phyloP scores from a whole-genome alignment of 2,329 filamentous ascomycete genomes.

The Davidsoniella australis region DNA sequence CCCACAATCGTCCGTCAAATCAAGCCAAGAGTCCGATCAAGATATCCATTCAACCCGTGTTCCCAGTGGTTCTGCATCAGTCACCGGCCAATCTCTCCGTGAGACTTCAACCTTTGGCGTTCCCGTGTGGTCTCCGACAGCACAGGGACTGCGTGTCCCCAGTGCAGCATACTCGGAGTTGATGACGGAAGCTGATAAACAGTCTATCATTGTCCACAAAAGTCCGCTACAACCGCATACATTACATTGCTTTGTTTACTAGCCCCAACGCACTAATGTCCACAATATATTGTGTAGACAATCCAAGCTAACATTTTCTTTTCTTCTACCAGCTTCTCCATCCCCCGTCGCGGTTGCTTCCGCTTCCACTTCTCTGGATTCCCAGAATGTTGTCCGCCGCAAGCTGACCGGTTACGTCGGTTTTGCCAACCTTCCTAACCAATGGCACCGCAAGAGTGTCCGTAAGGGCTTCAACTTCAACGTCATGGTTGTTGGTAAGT shows the following conservation, averaged over 20 bases:
- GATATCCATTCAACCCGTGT: neutral
- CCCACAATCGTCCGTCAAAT: neutral
- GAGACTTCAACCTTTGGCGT: neutral
- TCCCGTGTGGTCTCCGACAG: neutral
- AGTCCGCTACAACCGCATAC: neutral
- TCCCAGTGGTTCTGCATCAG: neutral
- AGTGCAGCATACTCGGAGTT: conserved; percentile 1
- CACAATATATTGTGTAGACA: neutral
- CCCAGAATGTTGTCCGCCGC: conserved; percentile 90
- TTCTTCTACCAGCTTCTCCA: conserved; percentile 7
- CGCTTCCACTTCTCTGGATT: conserved; percentile 40
- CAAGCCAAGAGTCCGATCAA: neutral
- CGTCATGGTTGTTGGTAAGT: conserved; percentile 97
- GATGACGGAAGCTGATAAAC: neutral
- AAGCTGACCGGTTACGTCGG: conserved; percentile 98
- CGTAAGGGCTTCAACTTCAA: conserved; percentile 99
- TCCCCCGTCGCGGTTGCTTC: conserved; percentile 20
- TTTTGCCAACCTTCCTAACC: conserved; percentile 96
- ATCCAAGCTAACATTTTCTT: conserved; percentile 5
- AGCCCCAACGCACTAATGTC: neutral
- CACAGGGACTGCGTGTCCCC: conserved; percentile 2
- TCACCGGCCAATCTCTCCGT: neutral
- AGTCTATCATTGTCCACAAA: conserved; percentile 2
- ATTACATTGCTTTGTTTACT: neutral
- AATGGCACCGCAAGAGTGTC: conserved; percentile 99